These are phyloP conservation scores for Ophiostoma angusticollis DNA, from an alignment of 2,329 filamentous ascomycete species.

Conservation along the genomic window DNA sequence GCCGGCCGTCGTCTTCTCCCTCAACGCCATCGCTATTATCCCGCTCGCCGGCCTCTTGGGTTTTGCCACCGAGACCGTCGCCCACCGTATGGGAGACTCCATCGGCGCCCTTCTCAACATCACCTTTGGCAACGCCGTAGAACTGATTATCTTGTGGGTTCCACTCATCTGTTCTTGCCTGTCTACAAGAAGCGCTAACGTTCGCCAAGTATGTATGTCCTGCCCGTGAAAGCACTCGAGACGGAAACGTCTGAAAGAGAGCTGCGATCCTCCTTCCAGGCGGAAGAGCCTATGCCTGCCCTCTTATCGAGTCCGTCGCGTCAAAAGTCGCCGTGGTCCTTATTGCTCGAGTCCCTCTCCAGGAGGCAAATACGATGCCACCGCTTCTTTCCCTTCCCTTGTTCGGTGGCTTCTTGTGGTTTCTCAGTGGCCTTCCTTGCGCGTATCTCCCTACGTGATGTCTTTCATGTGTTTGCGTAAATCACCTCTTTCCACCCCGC, in stretches of 20 bases:
- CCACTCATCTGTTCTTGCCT: not conserved
- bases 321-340: slow-evolving; percentile 24
- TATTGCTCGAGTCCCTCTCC: not conserved
- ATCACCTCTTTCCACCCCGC: not conserved
- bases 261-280: slow-evolving; percentile 29
- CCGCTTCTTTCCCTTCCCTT: slow-evolving; percentile 3
- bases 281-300: slow-evolving; percentile 28
- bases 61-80: slow-evolving; percentile 80
- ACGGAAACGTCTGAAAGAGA: slow-evolving; percentile 34
- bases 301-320: slow-evolving; percentile 38
- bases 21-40: slow-evolving; percentile 62
- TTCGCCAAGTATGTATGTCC: slow-evolving; percentile 17
- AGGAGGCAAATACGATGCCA: slow-evolving; percentile 6
- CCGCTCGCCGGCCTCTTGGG: slow-evolving; percentile 73
- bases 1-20: slow-evolving; percentile 40
- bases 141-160: slow-evolving; percentile 60
- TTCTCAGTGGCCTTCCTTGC: no score
- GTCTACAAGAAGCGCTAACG: slow-evolving; percentile 18
- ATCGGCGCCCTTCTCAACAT: slow-evolving; percentile 82
- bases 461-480: slow-evolving; percentile 2
- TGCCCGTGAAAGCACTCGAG: slow-evolving; percentile 25
- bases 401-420: no score
- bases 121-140: slow-evolving; percentile 83
- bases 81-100: slow-evolving; percentile 67
- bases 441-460: slow-evolving; percentile 12